These are phyloP conservation scores for Ogataea wickerhamii DNA, from an alignment of 805 yeast species.

Conservation along the genomic window DNA sequence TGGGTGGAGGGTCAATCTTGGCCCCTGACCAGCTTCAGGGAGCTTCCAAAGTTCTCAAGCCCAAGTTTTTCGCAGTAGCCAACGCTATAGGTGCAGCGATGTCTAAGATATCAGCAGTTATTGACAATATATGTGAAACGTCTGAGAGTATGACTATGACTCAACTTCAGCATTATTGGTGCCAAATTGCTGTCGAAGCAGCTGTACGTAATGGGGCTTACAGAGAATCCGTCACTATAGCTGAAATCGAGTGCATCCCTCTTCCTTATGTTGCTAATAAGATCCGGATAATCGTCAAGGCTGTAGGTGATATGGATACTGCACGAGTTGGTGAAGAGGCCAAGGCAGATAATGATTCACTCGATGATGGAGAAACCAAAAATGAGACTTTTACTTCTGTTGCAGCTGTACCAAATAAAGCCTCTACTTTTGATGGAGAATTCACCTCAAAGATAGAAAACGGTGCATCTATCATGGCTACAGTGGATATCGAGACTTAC, in stretches of 20 bases:
- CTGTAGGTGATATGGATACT: constrained; percentile 45
- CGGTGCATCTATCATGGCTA: constrained; percentile 1
- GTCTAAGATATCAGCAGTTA: constrained; percentile 40
- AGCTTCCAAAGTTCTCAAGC: constrained; percentile 40
- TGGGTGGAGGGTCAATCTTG: constrained; percentile 48
- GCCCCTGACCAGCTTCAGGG: constrained; percentile 35
- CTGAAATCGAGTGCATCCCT: constrained; percentile 28
- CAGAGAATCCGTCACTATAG: constrained; percentile 23
- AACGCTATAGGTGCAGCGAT: constrained; percentile 51
- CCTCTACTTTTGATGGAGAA: constrained; percentile 22
- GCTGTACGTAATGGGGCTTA: constrained; percentile 29
- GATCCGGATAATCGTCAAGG: constrained; percentile 35
- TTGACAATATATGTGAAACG: constrained; percentile 15
- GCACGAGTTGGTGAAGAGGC: constrained; percentile 7
- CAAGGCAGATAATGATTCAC: background rate
- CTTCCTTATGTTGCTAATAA: constrained; percentile 35
- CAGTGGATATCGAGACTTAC: constrained; percentile 17
- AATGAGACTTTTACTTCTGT: constrained; percentile 3
- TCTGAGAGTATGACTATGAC: constrained; percentile 20
- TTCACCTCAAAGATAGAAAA: constrained; percentile 11
- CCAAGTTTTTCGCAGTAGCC: constrained; percentile 41
- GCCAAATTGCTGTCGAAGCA: constrained; percentile 15
- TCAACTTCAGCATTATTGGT: constrained; percentile 20
- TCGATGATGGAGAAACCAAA: background rate
- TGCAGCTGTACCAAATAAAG: constrained; percentile 12